These are phyloP conservation scores for Cynara cardunculus DNA, from an alignment of 129 eudicot species.

Conservation along the genomic window DNA sequence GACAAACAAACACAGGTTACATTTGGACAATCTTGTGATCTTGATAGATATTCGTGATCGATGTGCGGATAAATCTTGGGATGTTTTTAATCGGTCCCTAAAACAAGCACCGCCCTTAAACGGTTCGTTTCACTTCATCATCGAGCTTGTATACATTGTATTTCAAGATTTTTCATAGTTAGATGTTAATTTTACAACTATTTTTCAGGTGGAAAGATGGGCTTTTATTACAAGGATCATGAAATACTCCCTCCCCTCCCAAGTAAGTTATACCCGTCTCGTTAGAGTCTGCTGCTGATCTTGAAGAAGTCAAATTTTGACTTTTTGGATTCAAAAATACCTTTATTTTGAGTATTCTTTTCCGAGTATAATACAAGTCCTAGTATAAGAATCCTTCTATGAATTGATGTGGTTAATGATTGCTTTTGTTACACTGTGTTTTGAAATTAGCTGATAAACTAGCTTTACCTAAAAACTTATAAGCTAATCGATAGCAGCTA, in stretches of 20 bases:
- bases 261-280: conserved; percentile 61
- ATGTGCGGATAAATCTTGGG: conserved; percentile 86
- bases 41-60: conserved; percentile 72
- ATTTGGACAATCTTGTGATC: conserved; percentile 12
- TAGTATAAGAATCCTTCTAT: background rate
- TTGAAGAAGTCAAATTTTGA: conserved; percentile 10
- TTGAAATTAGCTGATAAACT: too few species aligned
- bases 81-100: conserved; percentile 61
- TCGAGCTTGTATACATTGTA: background rate
- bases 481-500: too few species aligned
- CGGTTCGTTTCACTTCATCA: conserved; percentile 41
- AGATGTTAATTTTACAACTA: background rate
- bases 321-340: background rate
- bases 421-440: too few species aligned
- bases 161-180: background rate
- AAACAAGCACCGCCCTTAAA: conserved; percentile 77
- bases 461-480: too few species aligned
- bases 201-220: conserved; percentile 72
- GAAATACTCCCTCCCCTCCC: conserved; percentile 98
- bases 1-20: background rate
- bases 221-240: conserved; percentile 89
- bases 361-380: background rate
- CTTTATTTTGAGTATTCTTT: background rate
- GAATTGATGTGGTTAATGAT: background rate
- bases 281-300: conserved; percentile 6